phyloP scores from a whole-genome alignment of 495 filamentous ascomycete species.

The Neurospora sp. region DNA sequence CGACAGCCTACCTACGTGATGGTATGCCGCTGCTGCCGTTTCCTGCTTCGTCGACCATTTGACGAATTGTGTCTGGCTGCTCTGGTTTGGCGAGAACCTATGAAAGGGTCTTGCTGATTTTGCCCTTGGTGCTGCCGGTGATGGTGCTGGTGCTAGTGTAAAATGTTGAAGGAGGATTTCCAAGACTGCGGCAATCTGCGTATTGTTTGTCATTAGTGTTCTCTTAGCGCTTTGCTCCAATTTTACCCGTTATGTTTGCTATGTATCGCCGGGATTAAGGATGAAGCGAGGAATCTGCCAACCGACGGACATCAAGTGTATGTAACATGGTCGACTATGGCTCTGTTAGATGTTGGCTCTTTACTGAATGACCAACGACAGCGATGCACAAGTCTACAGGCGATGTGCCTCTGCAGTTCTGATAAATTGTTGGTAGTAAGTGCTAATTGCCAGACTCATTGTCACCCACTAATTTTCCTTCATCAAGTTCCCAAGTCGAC shows the following conservation, averaged over 20 bases:
- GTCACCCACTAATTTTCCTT: neutral
- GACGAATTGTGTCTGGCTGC: neutral
- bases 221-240: neutral
- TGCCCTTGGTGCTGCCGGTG: neutral
- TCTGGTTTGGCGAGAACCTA: neutral
- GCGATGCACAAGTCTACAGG: neutral
- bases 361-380: neutral
- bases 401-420: neutral
- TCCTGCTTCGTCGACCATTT: too few species aligned
- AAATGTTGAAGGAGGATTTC: neutral
- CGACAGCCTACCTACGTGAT: constrained; percentile 2
- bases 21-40: neutral
- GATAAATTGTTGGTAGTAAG: neutral
- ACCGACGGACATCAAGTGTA: too few species aligned
- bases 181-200: neutral
- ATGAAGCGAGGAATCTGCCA: too few species aligned
- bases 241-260: neutral
- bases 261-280: neutral
- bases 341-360: neutral
- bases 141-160: neutral
- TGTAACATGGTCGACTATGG: too few species aligned
- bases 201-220: neutral
- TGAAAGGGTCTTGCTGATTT: neutral
- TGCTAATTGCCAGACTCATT: neutral
- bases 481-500: neutral